These are phyloP conservation scores for Pseudogymnoascus sp. DNA, from an alignment of 2,329 filamentous ascomycete genomes.

Conservation along the genomic window DNA sequence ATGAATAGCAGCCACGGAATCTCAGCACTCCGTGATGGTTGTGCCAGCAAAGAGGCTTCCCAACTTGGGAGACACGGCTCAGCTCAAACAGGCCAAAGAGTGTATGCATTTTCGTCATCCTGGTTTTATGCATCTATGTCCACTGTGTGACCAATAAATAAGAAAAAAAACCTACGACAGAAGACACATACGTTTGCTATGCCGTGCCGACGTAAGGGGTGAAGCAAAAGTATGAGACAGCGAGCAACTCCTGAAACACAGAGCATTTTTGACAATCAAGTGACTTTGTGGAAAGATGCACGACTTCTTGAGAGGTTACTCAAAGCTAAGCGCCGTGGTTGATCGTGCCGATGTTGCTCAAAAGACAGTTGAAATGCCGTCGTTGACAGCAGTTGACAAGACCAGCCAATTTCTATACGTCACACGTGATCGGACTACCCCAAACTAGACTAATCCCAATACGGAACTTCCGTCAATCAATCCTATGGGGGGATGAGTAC, in stretches of 20 bases:
- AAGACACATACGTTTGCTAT: background rate
- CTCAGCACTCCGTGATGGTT: background rate
- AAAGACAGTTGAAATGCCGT: background rate
- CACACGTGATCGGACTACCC: background rate
- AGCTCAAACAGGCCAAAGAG: slow-evolving; percentile 1
- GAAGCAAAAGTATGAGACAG: background rate
- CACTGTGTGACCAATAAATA: background rate
- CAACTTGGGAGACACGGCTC: slow-evolving; percentile 5
- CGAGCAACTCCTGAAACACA: background rate
- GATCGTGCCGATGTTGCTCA: background rate
- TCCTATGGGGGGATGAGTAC: background rate
- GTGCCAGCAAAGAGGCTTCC: slow-evolving; percentile 2
- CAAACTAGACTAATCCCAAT: background rate
- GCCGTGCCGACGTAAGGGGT: background rate
- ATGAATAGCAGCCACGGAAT: background rate
- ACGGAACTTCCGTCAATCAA: background rate
- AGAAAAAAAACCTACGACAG: background rate
- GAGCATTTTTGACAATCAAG: slow-evolving; percentile 3
- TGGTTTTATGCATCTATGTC: background rate
- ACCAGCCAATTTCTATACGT: background rate
- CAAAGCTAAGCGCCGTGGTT: background rate
- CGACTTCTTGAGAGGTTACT: background rate
- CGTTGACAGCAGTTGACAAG: background rate
- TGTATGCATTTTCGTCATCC: slow-evolving; percentile 1
- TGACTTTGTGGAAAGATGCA: slow-evolving; percentile 1